Evolutionary conservation across 2,329 filamentous ascomycete species (phyloP), one percentile per base, ranked within the genome.

Genomic region (Fragosphaeria purpurea): DNA sequence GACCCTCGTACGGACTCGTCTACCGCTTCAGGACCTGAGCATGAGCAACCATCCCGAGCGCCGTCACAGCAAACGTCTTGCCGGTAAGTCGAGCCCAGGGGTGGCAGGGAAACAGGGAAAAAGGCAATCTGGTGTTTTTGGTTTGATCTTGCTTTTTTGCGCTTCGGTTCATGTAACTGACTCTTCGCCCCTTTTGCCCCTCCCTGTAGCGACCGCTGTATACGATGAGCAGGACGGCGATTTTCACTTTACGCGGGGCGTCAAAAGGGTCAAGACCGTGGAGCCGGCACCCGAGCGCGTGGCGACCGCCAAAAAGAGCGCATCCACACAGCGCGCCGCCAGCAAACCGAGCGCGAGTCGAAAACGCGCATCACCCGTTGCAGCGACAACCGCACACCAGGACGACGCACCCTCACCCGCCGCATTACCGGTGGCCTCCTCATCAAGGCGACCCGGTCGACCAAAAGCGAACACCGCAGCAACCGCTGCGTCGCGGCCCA

Each of bases 161-260:
- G 22, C 22, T 22, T 22, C 22, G 22, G 22, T 22, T 22, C 22
- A 22, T 22, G 22, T 22, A 22, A 22, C 22, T 22, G 22, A 22
- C 22, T 22, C 22, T 3, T 22, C 22, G 22, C 22, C 22, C 22
- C 22, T 22, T 22, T 22, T 22, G 22, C 22, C 22, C 22, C 22
- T 22, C 22, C 22, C 22, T 22, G 4, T 7, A 62, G 63, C 59
- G 50, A 50, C 60, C 47, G 59, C 61, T 46, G 73, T 67, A 55
- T 84, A 83, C 59, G 83, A 87, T 59, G 85, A 90, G 65, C 78
- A 85, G 60, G 82, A 86, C 69, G 86, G 85, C 59, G 86, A 86
- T 55, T 90, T 90, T 59, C 73, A 80, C 52, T 90, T 89, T 63
- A 80, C 82, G 56, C 79, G 85, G 58, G 81, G 76, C 55, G 72